Base-by-base conservation (phyloP, 2,329 filamentous ascomycete species). In the Mycosphaerelloides madeirae region DNA sequence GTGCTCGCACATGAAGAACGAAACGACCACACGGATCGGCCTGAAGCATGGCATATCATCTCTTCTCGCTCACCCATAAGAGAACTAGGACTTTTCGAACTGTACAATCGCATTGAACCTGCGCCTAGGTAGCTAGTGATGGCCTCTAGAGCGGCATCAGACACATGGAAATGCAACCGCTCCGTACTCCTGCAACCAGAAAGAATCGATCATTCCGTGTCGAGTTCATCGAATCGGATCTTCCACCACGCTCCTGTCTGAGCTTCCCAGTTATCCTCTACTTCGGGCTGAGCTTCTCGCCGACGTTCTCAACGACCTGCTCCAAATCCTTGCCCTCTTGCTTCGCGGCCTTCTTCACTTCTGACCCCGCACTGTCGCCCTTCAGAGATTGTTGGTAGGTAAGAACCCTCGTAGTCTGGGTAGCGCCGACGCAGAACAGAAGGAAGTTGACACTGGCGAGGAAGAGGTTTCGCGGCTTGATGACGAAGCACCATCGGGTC, bases 401-500 rank as follows among this genome's bases (percentile, higher is more conserved):
- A 57, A 80, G 68, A 63, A 97, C 96, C 60, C 93, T 84, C 55
- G 73, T 73, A 55, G 87, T 77, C 76, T 98, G 93, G 55, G 87
- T 78, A 47, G 87, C 73, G 60, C 93, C 93, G 52, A 96, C 90
- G 56, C 84, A 73, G 61, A 86, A 91, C 59, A 98, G 85, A 78
- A 96, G 94, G 80, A 96, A 96, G 80, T 98, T 98, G 66, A 97
- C 93, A 43, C 89, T 83, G 50, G 93, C 93, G 48, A 98, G 83
- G 50, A 96, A 84, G 63, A 89, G 73, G 77, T 98, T 98, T 71
- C 82, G 83, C 46, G 93, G 93, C 70, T 83, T 89, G 72, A 98
- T 98, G 68, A 98, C 85, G 65, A 97, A 78, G 77, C 93, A 98
- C 93, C 93, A 98, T 57, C 93, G 81, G 35, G 93, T 98, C 93